Conservation (phyloP, 2,329 filamentous ascomycete species). For the Fusarium sp. region DNA sequence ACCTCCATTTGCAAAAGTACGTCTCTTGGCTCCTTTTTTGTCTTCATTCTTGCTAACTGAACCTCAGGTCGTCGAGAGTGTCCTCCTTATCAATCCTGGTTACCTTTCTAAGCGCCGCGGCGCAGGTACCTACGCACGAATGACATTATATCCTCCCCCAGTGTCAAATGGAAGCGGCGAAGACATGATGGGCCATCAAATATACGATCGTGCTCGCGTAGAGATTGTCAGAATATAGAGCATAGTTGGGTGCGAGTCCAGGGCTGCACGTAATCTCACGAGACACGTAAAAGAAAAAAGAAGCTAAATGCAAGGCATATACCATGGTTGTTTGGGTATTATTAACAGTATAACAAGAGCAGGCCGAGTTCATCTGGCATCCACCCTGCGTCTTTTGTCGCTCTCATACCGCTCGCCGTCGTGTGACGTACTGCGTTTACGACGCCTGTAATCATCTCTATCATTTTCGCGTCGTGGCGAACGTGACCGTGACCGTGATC, state of each 20-base stretch:
- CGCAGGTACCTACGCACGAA: slow-evolving; percentile 84
- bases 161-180: slow-evolving; percentile 67
- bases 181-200: slow-evolving; percentile 74
- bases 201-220: slow-evolving; percentile 85
- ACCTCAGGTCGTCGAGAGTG: slow-evolving; percentile 84
- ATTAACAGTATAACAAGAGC: slow-evolving; percentile 38
- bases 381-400: slow-evolving; percentile 70
- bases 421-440: slow-evolving; percentile 68
- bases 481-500: slow-evolving; percentile 58
- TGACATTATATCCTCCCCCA: slow-evolving; percentile 76
- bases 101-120: slow-evolving; percentile 85
- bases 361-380: slow-evolving; percentile 48
- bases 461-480: slow-evolving; percentile 61
- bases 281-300: slow-evolving; percentile 32
- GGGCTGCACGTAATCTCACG: slow-evolving; percentile 32
- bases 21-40: slow-evolving; percentile 30
- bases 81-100: slow-evolving; percentile 91
- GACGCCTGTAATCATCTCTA: slow-evolving; percentile 58
- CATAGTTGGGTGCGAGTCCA: slow-evolving; percentile 6
- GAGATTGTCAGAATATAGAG: slow-evolving; percentile 82
- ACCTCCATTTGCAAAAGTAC: slow-evolving; percentile 87
- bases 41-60: slow-evolving; percentile 16
- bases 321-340: slow-evolving; percentile 37
- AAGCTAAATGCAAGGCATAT: slow-evolving; percentile 2
- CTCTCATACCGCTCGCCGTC: slow-evolving; percentile 64